Percentiles rank a stretch among this genome's conserved stretches.
Conservation (phyloP, 73 alveolate genomes). For the Paramecium pentaurelia region DNA sequence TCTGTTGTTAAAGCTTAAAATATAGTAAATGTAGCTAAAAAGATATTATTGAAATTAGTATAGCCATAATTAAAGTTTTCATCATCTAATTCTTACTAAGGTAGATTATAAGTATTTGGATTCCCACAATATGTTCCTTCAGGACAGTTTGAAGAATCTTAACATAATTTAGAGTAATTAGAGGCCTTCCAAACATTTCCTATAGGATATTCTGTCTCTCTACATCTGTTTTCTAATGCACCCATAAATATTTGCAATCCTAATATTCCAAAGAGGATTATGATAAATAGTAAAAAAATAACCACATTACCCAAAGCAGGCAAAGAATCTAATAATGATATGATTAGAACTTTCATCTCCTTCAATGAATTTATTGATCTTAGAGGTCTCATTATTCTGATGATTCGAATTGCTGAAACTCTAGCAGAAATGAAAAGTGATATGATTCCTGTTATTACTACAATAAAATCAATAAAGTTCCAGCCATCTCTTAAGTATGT, state of each 20-base stretch:
- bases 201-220: constrained; percentile 4
- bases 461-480: constrained; percentile 80
- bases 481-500: constrained; percentile 82
- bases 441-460: constrained; percentile 76
- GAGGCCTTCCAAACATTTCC: neutral
- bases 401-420: constrained; percentile 62
- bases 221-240: constrained; percentile 62
- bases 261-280: constrained; percentile 73
- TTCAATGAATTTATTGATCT: constrained; percentile 77
- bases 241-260: constrained; percentile 79
- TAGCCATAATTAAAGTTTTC: constrained; percentile 60
- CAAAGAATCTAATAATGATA: constrained; percentile 64
- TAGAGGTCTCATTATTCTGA: constrained; percentile 78
- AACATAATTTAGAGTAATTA: neutral
- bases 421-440: constrained; percentile 59
- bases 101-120: neutral
- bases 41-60: constrained; percentile 64
- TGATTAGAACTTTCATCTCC: constrained; percentile 71
- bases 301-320: constrained; percentile 76
- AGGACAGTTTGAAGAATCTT: constrained; percentile 27
- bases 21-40: constrained; percentile 61
- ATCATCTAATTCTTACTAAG: constrained; percentile 25
- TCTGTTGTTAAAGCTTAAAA: constrained; percentile 66
- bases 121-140: constrained; percentile 38
- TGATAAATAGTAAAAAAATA: constrained; percentile 65